Evolutionary conservation across 2,329 filamentous ascomycete species (phyloP).

Genomic region (Trichoderma sp.): DNA sequence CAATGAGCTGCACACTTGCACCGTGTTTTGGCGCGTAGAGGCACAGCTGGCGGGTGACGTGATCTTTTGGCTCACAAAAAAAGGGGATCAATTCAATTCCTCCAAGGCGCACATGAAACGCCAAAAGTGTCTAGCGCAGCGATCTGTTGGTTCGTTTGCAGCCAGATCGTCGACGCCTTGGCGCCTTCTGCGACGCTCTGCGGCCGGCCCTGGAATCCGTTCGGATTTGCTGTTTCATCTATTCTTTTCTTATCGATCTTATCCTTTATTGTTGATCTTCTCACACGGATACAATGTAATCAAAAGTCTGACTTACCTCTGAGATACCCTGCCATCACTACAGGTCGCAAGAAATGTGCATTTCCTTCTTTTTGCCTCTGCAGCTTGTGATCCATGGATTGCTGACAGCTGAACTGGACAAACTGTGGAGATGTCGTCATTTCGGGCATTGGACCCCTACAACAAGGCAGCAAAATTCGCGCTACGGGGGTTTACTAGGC

Average conservation of each 20-base stretch:
- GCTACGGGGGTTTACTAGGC: background rate
- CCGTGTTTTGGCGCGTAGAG: background rate
- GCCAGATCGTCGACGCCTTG: background rate
- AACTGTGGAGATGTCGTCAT: background rate
- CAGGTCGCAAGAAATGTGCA: background rate
- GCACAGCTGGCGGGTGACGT: background rate
- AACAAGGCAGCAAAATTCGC: background rate
- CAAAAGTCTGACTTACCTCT: background rate
- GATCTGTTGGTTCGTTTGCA: background rate
- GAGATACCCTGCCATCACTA: background rate
- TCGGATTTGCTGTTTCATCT: background rate
- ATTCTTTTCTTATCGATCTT: background rate
- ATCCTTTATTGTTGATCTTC: background rate
- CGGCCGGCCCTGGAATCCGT: background rate
- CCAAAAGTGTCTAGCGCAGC: background rate
- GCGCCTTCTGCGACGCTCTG: background rate
- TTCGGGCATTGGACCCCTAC: background rate
- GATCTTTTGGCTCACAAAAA: background rate
- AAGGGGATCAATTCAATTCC: background rate
- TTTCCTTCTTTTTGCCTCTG: background rate
- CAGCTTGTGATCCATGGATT: background rate
- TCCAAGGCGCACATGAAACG: slow-evolving; percentile 1
- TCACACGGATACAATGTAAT: background rate
- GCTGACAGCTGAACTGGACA: background rate
- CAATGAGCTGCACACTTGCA: background rate